Evolutionary conservation across 345 rosid species (phyloP), one percentile per base, ranked within the genome.

Genomic region (Lepidium sativum): DNA sequence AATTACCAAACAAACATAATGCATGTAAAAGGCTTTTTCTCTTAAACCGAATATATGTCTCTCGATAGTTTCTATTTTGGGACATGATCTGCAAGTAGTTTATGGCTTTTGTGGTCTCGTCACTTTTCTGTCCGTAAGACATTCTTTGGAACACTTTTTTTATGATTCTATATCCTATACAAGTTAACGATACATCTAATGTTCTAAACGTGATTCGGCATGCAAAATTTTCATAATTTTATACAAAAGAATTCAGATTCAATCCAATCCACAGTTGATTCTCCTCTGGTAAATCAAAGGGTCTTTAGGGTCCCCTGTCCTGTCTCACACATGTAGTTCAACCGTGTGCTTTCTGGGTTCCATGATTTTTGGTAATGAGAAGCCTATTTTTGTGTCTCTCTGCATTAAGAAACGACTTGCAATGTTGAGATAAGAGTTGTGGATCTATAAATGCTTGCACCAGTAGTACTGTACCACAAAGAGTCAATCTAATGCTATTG

Each of bases 371-470:
- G 55, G 38, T 67, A 44, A 56, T 47, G 56, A 48, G 32, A 34
- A 25, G 41, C 60, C 37, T 54, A 66, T 32, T 13, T 41, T 15
- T 51, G 60, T 51, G 63, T 25, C 33, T 25, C 33, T 61, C 66
- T 72, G 76, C 76, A 64, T 12, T 33, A 8, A 49, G 48, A 58
- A 58, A 72, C 20, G 60, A 72, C 70, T 65, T n/a, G 60, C 66
- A 65, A 57, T 63, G 65, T 34, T 57, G 70, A 71, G 75, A 42
- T 49, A 25, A 44, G 44, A 8, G 18, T 29, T 38, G 59, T 16
- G 76, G 59, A 50, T 40, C 66, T 71, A 20, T 38, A 13, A n/a
- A 6, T 14, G 40, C 34, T 43, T 8, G 9, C 17, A 32, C 1
- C 27, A 38, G 15, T 35, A 18, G 45, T 37, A 20, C 37, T 31